A percentile compares a stretch with the other conserved stretches of the same genome.
Evolutionary conservation across 306 rosid species (phyloP).

Genomic region (Inga oerstediana): DNA sequence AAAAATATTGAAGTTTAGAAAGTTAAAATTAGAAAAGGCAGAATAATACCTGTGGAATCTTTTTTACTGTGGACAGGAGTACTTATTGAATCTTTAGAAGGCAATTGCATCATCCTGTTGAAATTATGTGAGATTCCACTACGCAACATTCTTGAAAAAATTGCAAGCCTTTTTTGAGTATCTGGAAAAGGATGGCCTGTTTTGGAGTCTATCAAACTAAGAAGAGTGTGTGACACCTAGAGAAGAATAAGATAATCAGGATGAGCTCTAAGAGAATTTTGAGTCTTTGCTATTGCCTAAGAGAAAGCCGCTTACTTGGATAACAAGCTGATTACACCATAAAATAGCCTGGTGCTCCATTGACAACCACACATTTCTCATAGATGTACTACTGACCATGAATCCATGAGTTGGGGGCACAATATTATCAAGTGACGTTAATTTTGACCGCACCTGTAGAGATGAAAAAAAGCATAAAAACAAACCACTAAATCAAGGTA

Average conservation of each 20-base stretch:
- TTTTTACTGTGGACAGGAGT: conserved; percentile 48
- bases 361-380: conserved; percentile 97
- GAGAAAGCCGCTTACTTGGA: conserved; percentile 68
- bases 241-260: conserved; percentile 47
- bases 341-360: conserved; percentile 98
- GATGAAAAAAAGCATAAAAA: conserved; percentile 29
- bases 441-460: conserved; percentile 75
- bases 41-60: conserved; percentile 63
- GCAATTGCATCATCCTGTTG: conserved; percentile 56
- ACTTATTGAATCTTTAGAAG: conserved; percentile 49
- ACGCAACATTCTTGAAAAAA: conserved; percentile 82
- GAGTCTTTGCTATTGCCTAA: conserved; percentile 17
- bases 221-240: conserved; percentile 93
- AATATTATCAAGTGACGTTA: conserved; percentile 85
- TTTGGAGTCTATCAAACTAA: conserved; percentile 78
- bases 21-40: conserved; percentile 22
- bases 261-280: conserved; percentile 30
- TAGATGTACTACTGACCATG: conserved; percentile 91
- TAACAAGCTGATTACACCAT: conserved; percentile 96
- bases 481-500: conserved; percentile 27
- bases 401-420: conserved; percentile 98
- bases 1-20: conserved; percentile 8
- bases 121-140: conserved; percentile 82
- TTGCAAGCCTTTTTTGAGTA: conserved; percentile 59
- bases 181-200: conserved; percentile 78